Evolutionary conservation across 169 alveolate genomes (phyloP).

Genomic region (Cryptosporidium ryanae): DNA sequence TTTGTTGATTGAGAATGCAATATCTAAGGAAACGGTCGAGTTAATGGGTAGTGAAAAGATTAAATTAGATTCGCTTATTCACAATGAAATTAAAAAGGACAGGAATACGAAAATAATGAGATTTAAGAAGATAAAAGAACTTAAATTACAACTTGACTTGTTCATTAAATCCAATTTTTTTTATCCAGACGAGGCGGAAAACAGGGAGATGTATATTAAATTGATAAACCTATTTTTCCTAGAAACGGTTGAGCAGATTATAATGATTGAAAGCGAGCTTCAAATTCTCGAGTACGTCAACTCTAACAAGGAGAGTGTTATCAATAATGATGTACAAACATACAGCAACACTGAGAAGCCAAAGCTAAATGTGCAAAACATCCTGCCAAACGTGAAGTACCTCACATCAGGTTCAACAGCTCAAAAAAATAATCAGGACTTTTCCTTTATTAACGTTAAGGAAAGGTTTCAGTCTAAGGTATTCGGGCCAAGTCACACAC

Average conservation of each 20-base stretch:
- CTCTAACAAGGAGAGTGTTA: background rate
- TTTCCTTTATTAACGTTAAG: background rate
- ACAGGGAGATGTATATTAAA: conserved; percentile 26
- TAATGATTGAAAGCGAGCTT: conserved; percentile 27
- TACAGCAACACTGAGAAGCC: background rate
- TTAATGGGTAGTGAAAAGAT: background rate
- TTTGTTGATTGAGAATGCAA: background rate
- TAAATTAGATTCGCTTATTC: background rate
- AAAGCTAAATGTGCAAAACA: conserved; percentile 2
- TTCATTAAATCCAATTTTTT: conserved; percentile 40
- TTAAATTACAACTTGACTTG: background rate
- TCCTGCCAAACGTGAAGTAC: conserved; percentile 34
- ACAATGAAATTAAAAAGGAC: background rate
- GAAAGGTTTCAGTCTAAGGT: conserved; percentile 34
- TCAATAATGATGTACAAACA: background rate
- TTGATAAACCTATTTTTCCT: conserved; percentile 37
- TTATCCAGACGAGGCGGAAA: conserved; percentile 26
- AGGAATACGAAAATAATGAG: conserved; percentile 53
- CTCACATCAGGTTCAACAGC: background rate
- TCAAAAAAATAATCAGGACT: background rate
- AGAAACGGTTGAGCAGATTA: conserved; percentile 15
- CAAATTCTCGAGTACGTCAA: background rate
- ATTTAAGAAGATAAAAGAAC: conserved; percentile 34
- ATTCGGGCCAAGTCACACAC: conserved; percentile 61
- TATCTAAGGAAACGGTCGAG: conserved; percentile 16